phyloP scores from a whole-genome alignment of 805 yeast species.

The Hemisphaericaspora nanyangensis region DNA sequence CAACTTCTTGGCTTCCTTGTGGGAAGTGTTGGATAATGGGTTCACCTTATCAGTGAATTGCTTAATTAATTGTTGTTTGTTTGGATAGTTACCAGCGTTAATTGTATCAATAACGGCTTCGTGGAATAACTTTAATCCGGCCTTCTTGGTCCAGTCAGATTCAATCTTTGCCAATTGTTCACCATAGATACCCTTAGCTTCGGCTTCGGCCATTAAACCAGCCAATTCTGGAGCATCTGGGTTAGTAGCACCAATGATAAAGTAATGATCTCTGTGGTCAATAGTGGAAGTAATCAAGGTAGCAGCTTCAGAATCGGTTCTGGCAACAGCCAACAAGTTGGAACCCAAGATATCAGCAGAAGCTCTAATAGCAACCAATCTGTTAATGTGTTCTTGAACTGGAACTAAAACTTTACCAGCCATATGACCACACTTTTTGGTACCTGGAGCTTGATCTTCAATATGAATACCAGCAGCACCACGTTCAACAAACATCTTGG shows the following conservation, averaged over 20 bases:
- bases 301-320: slow-evolving; percentile 98
- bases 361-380: slow-evolving; percentile 90
- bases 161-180: slow-evolving; percentile 69
- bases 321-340: slow-evolving; percentile 82
- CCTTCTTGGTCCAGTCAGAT: slow-evolving; percentile 74
- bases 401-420: slow-evolving; percentile 98
- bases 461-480: slow-evolving; percentile 99
- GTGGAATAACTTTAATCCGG: slow-evolving; percentile 83
- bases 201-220: slow-evolving; percentile 78
- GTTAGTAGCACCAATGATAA: slow-evolving; percentile 86
- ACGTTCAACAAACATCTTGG: slow-evolving; percentile 93
- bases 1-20: slow-evolving; percentile 72
- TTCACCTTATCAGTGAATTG: slow-evolving; percentile 65
- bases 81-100: slow-evolving; percentile 51
- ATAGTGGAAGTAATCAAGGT: slow-evolving; percentile 91
- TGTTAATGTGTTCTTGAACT: slow-evolving; percentile 93
- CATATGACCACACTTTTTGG: slow-evolving; percentile 99
- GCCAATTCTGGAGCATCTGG: slow-evolving; percentile 72
- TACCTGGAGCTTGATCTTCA: slow-evolving; percentile 98
- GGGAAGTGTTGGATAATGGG: slow-evolving; percentile 72
- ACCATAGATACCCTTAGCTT: slow-evolving; percentile 68
- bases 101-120: slow-evolving; percentile 89
- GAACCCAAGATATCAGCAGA: slow-evolving; percentile 92
- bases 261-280: slow-evolving; percentile 92
- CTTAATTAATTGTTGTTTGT: slow-evolving; percentile 60